Evolutionary conservation across 1,284 basidiomycete species (phyloP).

Genomic region (Leccinum cinnamomeum): DNA sequence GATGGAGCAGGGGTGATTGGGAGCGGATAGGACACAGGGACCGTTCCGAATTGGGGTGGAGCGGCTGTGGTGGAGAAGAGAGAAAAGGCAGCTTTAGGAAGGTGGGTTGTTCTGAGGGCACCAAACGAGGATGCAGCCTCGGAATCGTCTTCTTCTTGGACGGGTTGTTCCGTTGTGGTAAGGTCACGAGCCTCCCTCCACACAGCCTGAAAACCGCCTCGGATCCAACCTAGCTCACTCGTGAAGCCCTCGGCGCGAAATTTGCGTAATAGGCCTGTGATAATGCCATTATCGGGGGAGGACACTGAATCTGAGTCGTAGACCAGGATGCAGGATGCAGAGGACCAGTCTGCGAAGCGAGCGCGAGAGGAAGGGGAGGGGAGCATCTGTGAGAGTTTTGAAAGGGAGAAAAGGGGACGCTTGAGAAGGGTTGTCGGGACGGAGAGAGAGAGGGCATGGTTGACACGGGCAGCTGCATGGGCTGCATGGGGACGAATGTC

Average conservation of each 20-base stretch:
- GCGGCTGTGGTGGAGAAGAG: conserved; percentile 49
- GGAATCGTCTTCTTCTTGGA: conserved; percentile 53
- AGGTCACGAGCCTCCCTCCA: conserved; percentile 55
- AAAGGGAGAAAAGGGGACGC: conserved; percentile 78
- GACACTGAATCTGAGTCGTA: conserved; percentile 76
- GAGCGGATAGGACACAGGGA: conserved; percentile 20
- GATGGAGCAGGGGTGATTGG: conserved; percentile 25
- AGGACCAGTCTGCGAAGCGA: conserved; percentile 60
- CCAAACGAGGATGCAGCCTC: conserved; percentile 26
- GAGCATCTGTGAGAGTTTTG: conserved; percentile 76
- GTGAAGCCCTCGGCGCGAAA: conserved; percentile 72
- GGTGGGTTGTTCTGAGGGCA: conserved; percentile 56
- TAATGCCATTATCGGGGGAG: conserved; percentile 65
- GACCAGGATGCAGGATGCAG: conserved; percentile 66
- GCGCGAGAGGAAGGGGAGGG: conserved; percentile 54
- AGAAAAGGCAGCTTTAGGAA: conserved; percentile 67
- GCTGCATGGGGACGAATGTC: conserved; percentile 87
- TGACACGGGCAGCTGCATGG: conserved; percentile 64
- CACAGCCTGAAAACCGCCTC: conserved; percentile 77
- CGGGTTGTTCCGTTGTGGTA: conserved; percentile 49
- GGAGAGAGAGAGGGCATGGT: conserved; percentile 80
- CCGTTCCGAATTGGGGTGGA: conserved; percentile 8
- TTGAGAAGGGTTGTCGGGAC: conserved; percentile 94
- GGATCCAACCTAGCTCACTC: conserved; percentile 71
- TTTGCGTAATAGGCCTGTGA: conserved; percentile 82